Percentiles rank a stretch among this genome's conserved stretches.
Evolutionary conservation across 2,329 filamentous ascomycete species (phyloP).

Genomic region (Sporothrix brunneoviolacea): DNA sequence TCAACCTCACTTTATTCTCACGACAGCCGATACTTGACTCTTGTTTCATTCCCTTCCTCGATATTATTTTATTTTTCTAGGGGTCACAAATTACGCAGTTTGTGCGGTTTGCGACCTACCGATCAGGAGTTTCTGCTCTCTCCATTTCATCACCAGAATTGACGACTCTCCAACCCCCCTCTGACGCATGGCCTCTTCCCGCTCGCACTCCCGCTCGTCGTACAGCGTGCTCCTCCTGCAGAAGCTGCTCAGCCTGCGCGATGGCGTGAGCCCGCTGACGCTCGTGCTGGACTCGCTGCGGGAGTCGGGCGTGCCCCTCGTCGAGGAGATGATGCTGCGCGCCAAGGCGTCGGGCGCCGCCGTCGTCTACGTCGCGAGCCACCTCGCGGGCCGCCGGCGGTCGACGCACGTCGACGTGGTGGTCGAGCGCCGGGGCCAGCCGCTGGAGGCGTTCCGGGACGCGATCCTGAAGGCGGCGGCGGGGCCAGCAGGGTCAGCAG

Average conservation of each 20-base stretch:
- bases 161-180: not conserved
- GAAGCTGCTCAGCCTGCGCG: slow-evolving; percentile 22
- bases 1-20: no score
- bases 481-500: no score
- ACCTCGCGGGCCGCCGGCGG: slow-evolving; percentile 62
- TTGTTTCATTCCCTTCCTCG: no score
- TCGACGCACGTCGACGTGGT: slow-evolving; percentile 61
- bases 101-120: no score
- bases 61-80: no score
- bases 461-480: slow-evolving; percentile 42
- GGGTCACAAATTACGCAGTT: no score
- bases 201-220: slow-evolving; percentile 20
- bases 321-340: slow-evolving; percentile 67
- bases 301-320: slow-evolving; percentile 64
- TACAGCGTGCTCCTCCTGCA: slow-evolving; percentile 24
- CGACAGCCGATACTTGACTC: no score
- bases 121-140: no score
- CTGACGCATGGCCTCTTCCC: not conserved
- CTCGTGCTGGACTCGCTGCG: slow-evolving; percentile 79
- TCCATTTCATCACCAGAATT: not conserved
- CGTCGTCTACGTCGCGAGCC: slow-evolving; percentile 61
- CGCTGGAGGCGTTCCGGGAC: slow-evolving; percentile 47
- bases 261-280: slow-evolving; percentile 71
- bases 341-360: slow-evolving; percentile 68
- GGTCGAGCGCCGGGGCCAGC: slow-evolving; percentile 56